Base-by-base conservation (phyloP, 225 moss, liverwort and hornwort species). In the Physcomitrellopsis africana region DNA sequence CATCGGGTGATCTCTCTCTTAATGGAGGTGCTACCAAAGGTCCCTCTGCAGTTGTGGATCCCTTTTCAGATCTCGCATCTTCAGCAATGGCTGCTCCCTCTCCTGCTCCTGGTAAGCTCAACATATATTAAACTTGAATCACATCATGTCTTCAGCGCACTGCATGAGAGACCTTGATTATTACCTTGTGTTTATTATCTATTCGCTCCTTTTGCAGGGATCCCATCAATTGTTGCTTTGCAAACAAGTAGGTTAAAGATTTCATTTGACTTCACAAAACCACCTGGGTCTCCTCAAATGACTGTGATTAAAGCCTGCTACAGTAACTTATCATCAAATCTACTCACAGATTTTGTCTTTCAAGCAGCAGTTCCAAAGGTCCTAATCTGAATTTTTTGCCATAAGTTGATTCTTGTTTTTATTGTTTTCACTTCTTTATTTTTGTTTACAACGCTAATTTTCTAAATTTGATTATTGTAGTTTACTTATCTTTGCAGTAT, bases 311-410 rank as follows among this genome's bases (percentile, higher is more conserved):
- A 80, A 65, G 92, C 86, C 20, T 86, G 88, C 0, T 90, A 90
- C 61, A 80, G 76, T 22, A 93, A 93, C 66, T 77, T 81, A 66
- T 85, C 90, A 37, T 72, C 85, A 27, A 85, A 12, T 80, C 76
- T 81, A 29, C 90, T 85, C 80, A 85, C 83, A 37, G 90, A 93
- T 79, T 93, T 90, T 44, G 81, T 93, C 43, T 93, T 90, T 52
- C 92, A 90, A 83, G 88, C 90, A 74, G 90, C 92, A 74, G 92
- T 90, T 76, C 92, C 90, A 8, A 93, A 93, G 90, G 92, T 74
- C 11, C 8, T 26, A 18, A 9, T 54, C 12, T 51, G 19, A 14
- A 32, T 52, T 41, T 19, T 52, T 51, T 22, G 15, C 82, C 10
- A 70, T 69, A 73, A 17, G 14, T 18, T 51, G 52, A 29, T 61